Percentiles rank a stretch among this genome's conserved stretches.
Conservation (phyloP, 768 basidiomycete genomes). For the Suillus fuscotomentosus region DNA sequence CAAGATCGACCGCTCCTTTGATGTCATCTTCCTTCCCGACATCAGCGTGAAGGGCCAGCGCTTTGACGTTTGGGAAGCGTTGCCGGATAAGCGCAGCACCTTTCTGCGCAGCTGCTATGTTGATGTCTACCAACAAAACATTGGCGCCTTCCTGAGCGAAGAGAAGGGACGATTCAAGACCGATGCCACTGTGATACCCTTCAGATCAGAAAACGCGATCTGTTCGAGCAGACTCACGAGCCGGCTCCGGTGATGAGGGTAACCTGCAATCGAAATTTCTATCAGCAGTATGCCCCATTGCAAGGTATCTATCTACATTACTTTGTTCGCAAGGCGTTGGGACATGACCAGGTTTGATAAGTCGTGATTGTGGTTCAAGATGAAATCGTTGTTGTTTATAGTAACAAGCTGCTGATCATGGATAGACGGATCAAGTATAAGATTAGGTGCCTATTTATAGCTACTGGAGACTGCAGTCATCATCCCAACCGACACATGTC, state of each 20-base stretch:
- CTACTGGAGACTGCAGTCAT: not conserved
- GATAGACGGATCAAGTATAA: not conserved
- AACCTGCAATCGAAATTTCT: conserved; percentile 38
- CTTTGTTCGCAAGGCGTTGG: conserved; percentile 70
- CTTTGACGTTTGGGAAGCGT: conserved; percentile 67
- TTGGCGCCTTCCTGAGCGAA: conserved; percentile 96
- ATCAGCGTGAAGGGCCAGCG: conserved; percentile 74
- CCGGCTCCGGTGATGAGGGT: conserved; percentile 88
- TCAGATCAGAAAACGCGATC: conserved; percentile 16
- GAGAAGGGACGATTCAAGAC: conserved; percentile 90
- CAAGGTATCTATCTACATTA: conserved; percentile 19
- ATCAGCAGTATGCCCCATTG: conserved; percentile 12
- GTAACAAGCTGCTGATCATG: not conserved
- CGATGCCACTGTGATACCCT: conserved; percentile 74
- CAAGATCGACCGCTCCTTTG: conserved; percentile 74
- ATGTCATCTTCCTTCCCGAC: conserved; percentile 88
- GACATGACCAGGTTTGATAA: conserved; percentile 40
- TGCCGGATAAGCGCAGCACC: conserved; percentile 61
- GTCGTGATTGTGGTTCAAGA: conserved; percentile 7
- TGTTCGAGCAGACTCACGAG: conserved; percentile 53
- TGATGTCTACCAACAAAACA: conserved; percentile 88
- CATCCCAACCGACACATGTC: not conserved
- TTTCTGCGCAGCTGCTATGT: conserved; percentile 67
- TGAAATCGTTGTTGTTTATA: not conserved
- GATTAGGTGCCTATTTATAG: not conserved